These are phyloP conservation scores for Ustilago crameri DNA, from an alignment of 1,284 basidiomycete species.

Conservation along the genomic window DNA sequence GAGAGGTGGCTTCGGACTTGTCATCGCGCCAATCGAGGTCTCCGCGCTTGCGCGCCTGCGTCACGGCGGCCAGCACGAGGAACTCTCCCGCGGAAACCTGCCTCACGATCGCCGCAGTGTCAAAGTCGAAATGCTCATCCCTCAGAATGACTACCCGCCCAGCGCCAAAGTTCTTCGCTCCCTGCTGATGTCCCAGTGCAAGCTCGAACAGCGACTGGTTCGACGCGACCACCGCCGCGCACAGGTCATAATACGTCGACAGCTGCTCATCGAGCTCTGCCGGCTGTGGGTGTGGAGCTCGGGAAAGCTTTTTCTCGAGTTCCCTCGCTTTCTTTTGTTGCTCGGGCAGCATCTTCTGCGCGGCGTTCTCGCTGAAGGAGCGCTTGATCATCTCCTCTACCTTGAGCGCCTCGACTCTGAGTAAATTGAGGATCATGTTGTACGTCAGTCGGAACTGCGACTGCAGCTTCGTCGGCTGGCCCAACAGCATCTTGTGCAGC, in stretches of 20 bases:
- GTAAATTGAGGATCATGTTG: constrained; percentile 98
- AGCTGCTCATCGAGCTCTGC: constrained; percentile 75
- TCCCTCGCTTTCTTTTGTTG: constrained; percentile 83
- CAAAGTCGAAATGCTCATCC: constrained; percentile 77
- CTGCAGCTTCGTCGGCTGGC: constrained; percentile 87
- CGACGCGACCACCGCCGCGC: constrained; percentile 75
- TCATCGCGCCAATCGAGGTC: constrained; percentile 14
- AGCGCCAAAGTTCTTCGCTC: constrained; percentile 76
- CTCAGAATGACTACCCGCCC: constrained; percentile 87
- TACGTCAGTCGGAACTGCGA: constrained; percentile 98
- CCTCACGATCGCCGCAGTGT: constrained; percentile 81
- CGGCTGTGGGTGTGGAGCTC: constrained; percentile 75
- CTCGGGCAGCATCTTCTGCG: constrained; percentile 89
- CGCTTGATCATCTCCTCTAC: constrained; percentile 99
- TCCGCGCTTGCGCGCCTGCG: constrained; percentile 72
- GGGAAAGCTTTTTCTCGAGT: constrained; percentile 77
- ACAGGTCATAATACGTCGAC: constrained; percentile 81
- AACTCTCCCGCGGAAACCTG: constrained; percentile 74
- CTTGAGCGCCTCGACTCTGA: constrained; percentile 92
- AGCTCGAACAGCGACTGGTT: constrained; percentile 78
- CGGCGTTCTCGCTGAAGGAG: constrained; percentile 96
- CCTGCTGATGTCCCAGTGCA: constrained; percentile 76
- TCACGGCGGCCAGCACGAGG: constrained; percentile 79
- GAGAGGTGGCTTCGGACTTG: neutral
- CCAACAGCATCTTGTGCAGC: constrained; percentile 86